Evolutionary conservation across 306 rosid genomes (phyloP).

Genomic region (Coriaria nepalensis): DNA sequence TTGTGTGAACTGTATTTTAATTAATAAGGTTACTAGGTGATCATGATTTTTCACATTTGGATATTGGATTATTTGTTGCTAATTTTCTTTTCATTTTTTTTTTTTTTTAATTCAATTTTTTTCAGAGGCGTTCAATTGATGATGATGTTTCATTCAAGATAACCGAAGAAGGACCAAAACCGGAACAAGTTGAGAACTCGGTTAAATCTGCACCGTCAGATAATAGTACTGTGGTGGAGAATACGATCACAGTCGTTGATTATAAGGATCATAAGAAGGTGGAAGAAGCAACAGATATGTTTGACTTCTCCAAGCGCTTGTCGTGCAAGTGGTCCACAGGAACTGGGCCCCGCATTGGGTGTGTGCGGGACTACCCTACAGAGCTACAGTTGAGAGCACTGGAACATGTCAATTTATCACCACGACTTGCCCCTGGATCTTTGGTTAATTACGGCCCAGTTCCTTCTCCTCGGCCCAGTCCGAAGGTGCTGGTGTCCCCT

Average conservation of each 20-base stretch:
- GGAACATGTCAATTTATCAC: slow-evolving; percentile 75
- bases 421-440: slow-evolving; percentile 28
- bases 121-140: slow-evolving; percentile 64
- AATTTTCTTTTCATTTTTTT: background rate
- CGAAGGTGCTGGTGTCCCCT: slow-evolving; percentile 68
- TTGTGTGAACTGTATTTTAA: no score
- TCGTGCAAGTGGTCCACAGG: slow-evolving; percentile 81
- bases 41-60: no score
- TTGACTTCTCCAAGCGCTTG: slow-evolving; percentile 28
- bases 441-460: slow-evolving; percentile 45
- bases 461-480: slow-evolving; percentile 94
- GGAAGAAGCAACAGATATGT: slow-evolving; percentile 12
- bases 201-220: slow-evolving; percentile 9
- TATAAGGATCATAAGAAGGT: slow-evolving; percentile 18
- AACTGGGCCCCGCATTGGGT: slow-evolving; percentile 78
- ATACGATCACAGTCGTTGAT: slow-evolving; percentile 8
- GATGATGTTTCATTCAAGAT: slow-evolving; percentile 38
- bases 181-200: slow-evolving; percentile 16
- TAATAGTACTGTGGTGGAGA: slow-evolving; percentile 11
- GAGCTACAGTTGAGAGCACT: slow-evolving; percentile 61
- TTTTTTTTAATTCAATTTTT: background rate
- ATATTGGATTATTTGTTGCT: background rate
- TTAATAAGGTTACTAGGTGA: no score
- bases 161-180: slow-evolving; percentile 14
- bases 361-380: slow-evolving; percentile 78